Evolutionary conservation across 202 grass and related monocot genomes (phyloP).

Genomic region (Cymbopogon flexuosus): DNA sequence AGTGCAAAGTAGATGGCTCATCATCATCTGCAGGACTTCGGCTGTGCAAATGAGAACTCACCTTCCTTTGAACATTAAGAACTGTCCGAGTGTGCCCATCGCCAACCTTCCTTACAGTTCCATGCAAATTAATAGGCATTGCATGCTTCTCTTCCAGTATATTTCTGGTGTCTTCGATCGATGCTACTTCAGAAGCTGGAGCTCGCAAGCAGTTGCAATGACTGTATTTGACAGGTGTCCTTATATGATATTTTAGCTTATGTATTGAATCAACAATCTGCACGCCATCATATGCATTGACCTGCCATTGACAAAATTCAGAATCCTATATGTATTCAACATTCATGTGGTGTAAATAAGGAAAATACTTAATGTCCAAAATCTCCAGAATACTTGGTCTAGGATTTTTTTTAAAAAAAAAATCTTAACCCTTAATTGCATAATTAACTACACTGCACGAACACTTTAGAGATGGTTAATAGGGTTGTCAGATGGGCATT

Average conservation of each 20-base stretch:
- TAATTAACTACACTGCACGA: neutral
- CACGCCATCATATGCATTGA: slow-evolving; percentile 68
- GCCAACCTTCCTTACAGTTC: slow-evolving; percentile 41
- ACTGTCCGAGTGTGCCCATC: slow-evolving; percentile 69
- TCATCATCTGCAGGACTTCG: slow-evolving; percentile 28
- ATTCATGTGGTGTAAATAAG: neutral
- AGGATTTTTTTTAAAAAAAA: neutral
- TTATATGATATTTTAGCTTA: slow-evolving; percentile 78
- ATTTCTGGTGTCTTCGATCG: slow-evolving; percentile 29
- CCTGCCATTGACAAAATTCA: slow-evolving; percentile 34
- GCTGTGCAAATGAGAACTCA: slow-evolving; percentile 3
- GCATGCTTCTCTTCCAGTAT: slow-evolving; percentile 22
- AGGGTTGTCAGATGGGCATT: neutral
- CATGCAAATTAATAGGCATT: slow-evolving; percentile 31
- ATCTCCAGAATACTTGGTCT: neutral
- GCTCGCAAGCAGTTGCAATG: slow-evolving; percentile 31
- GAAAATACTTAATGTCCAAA: neutral
- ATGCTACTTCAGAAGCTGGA: slow-evolving; percentile 2
- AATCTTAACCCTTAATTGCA: neutral
- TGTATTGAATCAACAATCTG: slow-evolving; percentile 63
- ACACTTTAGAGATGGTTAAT: neutral
- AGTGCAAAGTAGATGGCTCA: neutral
- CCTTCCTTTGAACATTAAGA: slow-evolving; percentile 44
- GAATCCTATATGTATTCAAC: neutral
- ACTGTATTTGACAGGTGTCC: slow-evolving; percentile 22